These are phyloP conservation scores for Polymyxa betae DNA, from an alignment of 208 protist genomes.

Conservation along the genomic window DNA sequence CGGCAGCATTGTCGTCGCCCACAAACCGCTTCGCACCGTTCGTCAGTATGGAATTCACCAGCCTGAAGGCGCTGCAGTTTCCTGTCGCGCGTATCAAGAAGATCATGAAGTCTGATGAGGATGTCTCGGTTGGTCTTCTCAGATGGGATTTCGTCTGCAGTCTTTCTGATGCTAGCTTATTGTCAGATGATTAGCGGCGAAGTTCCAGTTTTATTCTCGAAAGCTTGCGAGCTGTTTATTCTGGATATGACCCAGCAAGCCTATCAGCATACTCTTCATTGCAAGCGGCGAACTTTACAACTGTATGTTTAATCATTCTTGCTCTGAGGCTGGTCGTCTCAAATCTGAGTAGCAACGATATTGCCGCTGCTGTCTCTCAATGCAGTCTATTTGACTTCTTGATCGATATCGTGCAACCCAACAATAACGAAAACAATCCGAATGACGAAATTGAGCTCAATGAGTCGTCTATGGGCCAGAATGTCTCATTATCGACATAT, in stretches of 20 bases:
- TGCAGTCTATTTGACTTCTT: constrained; percentile 57
- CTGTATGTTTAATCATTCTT: not conserved
- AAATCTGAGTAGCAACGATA: constrained; percentile 43
- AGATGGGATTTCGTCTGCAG: not conserved
- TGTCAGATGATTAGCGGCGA: constrained; percentile 64
- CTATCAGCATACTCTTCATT: constrained; percentile 35
- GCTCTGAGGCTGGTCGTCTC: not conserved
- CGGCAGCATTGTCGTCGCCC: not conserved
- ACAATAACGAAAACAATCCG: not conserved
- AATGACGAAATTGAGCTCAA: too few relatives aligned
- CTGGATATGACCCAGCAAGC: constrained; percentile 54
- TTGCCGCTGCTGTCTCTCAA: constrained; percentile 47
- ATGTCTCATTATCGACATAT: too few relatives aligned
- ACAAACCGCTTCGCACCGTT: not conserved
- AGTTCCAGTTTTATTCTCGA: constrained; percentile 59
- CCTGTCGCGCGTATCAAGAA: constrained; percentile 61
- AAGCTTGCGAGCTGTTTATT: constrained; percentile 65
- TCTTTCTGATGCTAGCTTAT: not conserved
- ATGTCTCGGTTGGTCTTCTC: constrained; percentile 56
- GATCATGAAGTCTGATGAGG: constrained; percentile 63
- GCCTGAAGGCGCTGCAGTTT: constrained; percentile 51
- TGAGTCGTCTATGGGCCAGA: too few relatives aligned
- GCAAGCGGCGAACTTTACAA: constrained; percentile 45
- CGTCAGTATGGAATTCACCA: constrained; percentile 35
- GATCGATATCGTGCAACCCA: constrained; percentile 51